These are phyloP conservation scores for Ogataea thermomethanolica DNA, from an alignment of 805 yeast genomes.

Conservation along the genomic window DNA sequence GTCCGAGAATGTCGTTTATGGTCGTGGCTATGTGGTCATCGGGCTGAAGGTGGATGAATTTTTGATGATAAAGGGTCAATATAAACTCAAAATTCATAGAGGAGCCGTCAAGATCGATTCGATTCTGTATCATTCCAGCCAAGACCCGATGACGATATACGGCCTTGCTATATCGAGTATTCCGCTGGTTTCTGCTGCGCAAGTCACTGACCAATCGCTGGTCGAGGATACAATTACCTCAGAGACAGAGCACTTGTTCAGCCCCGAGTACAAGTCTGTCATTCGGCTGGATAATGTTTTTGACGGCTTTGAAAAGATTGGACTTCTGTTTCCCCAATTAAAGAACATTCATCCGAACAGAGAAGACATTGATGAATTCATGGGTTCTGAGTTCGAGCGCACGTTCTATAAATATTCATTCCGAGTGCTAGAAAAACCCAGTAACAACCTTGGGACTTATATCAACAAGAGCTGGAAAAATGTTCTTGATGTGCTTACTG, in stretches of 20 bases:
- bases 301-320: conserved; percentile 46
- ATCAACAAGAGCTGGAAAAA: conserved; percentile 28
- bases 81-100: conserved; percentile 38
- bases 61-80: conserved; percentile 48
- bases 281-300: conserved; percentile 34
- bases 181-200: conserved; percentile 45
- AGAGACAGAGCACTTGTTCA: conserved; percentile 38
- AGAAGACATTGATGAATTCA: conserved; percentile 10
- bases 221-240: conserved; percentile 29
- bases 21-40: conserved; percentile 33
- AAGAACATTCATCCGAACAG: conserved; percentile 37
- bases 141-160: conserved; percentile 22
- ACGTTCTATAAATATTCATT: conserved; percentile 38
- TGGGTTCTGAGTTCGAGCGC: conserved; percentile 21
- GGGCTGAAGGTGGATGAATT: conserved; percentile 43
- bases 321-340: conserved; percentile 41
- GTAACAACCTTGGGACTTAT: conserved; percentile 28
- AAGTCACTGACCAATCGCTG: conserved; percentile 32
- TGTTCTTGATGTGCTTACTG: conserved; percentile 13
- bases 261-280: conserved; percentile 41
- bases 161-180: conserved; percentile 35
- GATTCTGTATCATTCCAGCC: conserved; percentile 30
- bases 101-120: conserved; percentile 49
- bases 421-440: conserved; percentile 26
- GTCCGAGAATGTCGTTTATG: conserved; percentile 37